phyloP scores from a whole-genome alignment of 208 protist species.

The Leishmania mexicana region DNA sequence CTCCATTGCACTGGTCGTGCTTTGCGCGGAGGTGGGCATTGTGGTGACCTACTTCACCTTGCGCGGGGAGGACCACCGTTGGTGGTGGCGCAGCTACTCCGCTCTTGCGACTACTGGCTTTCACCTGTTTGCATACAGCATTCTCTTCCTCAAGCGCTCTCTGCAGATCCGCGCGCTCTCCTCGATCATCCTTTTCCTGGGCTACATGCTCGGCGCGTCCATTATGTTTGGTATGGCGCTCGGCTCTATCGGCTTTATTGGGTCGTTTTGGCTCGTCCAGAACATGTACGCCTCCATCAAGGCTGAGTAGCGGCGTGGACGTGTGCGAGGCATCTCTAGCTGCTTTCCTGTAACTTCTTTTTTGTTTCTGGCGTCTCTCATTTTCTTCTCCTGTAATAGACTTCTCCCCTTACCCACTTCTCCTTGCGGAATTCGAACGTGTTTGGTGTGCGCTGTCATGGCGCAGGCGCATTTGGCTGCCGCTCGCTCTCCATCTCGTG shows the following conservation, averaged over 20 bases:
- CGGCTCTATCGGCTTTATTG: slow-evolving; percentile 79
- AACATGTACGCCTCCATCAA: slow-evolving; percentile 77
- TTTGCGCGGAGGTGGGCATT: slow-evolving; percentile 96
- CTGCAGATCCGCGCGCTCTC: slow-evolving; percentile 68
- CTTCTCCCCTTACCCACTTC: neutral
- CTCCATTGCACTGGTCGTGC: slow-evolving; percentile 90
- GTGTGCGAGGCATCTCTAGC: neutral
- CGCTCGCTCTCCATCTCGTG: neutral
- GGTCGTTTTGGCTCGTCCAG: slow-evolving; percentile 72
- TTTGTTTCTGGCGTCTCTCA: neutral
- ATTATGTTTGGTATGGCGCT: slow-evolving; percentile 57
- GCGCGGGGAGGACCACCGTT: slow-evolving; percentile 95
- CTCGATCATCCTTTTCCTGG: slow-evolving; percentile 71
- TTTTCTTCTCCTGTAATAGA: neutral
- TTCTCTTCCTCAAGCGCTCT: slow-evolving; percentile 88
- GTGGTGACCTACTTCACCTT: slow-evolving; percentile 98
- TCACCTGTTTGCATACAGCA: slow-evolving; percentile 94
- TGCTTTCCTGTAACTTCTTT: neutral
- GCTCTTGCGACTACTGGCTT: slow-evolving; percentile 73
- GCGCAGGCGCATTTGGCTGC: neutral
- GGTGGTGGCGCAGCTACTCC: slow-evolving; percentile 97
- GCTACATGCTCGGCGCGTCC: slow-evolving; percentile 76
- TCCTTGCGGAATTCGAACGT: neutral
- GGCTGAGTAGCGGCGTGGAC: slow-evolving; percentile 33
- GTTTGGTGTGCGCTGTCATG: neutral